Base-by-base conservation (phyloP, 352 stramenopile genomes). In the Phytopythium sindhum region DNA sequence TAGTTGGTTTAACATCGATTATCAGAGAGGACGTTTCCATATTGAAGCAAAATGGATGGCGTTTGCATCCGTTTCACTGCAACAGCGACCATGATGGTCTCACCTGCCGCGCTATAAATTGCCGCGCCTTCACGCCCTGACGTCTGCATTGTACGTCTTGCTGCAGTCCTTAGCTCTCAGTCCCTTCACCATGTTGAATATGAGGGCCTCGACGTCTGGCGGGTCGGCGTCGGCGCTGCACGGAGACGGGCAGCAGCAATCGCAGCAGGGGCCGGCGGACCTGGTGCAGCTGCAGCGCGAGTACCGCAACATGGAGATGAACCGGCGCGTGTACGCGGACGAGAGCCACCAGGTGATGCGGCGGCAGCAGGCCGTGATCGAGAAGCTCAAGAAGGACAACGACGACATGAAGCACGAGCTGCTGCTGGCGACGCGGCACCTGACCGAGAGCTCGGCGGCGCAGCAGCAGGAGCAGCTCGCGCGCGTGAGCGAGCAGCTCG, bases 271-370 rank as follows among this genome's bases (percentile, higher is more conserved):
- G 66, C 58, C 26, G 61, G 62, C 65, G 15, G 89, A 98, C 72
- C 78, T 98, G 52, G 83, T 87, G 70, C 88, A 97, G 70, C 84
- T 99, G 51, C 95, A 98, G 76, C 83, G 91, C 39, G 93, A 98
- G 75, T 98, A 98, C 67, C 87, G 93, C 57, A 97, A 98, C 65
- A 99, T 99, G 96, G 94, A 99, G 78, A 78, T 97, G n/a, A 98
- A 99, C 77, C 90, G 95, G 63, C 92, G 97, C 50, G 96, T 92
- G 48, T 96, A 96, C 59, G 89, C 93, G 17, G 93, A 98, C 57
- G 93, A 98, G 72, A 97, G 77, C 50, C 82, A 97, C 60, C 84
- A 97, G 62, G 90, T 98, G 37, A 92, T 99, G 69, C 90, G 93
- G n/a, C 90, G 93, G 71, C 96, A 99, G 69, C 93, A 98, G 56